Evolutionary conservation across 1,284 basidiomycete species (phyloP), one percentile per base, ranked within the genome.

Genomic region (Prillingera fragicola): DNA sequence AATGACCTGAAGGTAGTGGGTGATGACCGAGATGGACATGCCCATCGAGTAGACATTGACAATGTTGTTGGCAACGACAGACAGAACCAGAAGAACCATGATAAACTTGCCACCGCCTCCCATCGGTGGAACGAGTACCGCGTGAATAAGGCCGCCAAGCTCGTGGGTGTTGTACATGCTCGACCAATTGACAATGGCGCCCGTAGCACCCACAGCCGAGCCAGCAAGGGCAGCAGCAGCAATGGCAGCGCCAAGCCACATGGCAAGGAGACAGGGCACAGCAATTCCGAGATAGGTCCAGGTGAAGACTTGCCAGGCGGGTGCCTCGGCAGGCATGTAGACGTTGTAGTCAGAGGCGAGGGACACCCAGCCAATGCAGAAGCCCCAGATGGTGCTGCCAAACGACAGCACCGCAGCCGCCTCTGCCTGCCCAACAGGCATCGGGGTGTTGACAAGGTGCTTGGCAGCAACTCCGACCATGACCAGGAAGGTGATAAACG

Each of bases 311-410:
- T 63, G 64, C 53, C 52, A 59, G 15, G 43, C 26, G n/a, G 63
- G 52, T 1, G 69, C 62, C n/a, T 65, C 56, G 28, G 56, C 57
- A 8, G 69, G 69, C 50, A 70, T 62, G 59, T 73, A 70, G 49
- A 72, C 70, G 45, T 69, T 71, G 63, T 71, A 72, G 43, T 67
- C 64, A 22, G 46, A 51, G 4, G 69, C 68, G 36, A 73, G 56
- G n/a, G 58, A 62, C 8, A 59, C 55, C 71, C 71, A 72, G 29
- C 71, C 71, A 23, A 59, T 52, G 18, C 50, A 33, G 55, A 62
- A 67, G 25, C 61, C 50, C 37, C 52, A 59, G 40, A 61, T 57
- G 36, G 60, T 55, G 18, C 60, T 62, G 7, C 67, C 65, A 38
- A 72, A 72, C 1, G 60, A 63, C 33, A 73, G 61, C 24, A 67